Conservation (phyloP, 1,139 yeast genomes). For the Geotrichum histeridarum region DNA sequence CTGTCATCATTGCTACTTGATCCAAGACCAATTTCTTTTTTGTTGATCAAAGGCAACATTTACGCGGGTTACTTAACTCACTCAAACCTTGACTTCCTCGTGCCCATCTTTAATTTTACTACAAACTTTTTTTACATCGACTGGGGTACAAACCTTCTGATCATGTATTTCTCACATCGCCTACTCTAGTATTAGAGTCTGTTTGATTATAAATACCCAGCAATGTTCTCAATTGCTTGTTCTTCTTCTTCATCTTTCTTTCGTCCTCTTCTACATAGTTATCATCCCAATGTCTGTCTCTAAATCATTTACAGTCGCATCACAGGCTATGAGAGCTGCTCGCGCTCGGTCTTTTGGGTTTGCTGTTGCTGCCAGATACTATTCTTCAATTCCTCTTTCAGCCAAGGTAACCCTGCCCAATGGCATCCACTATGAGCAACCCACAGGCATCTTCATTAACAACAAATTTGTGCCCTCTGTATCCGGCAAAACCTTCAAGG, state of each 20-base stretch:
- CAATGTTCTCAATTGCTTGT: neutral
- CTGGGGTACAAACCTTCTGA: no score
- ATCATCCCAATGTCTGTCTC: constrained; percentile 8
- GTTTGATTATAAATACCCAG: neutral
- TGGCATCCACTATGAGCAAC: constrained; percentile 57
- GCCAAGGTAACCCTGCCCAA: constrained; percentile 57
- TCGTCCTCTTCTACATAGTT: neutral
- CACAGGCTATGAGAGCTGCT: constrained; percentile 14
- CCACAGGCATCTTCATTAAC: constrained; percentile 62
- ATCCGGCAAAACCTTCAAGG: constrained; percentile 49
- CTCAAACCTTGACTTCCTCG: no score
- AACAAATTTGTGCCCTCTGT: constrained; percentile 52
- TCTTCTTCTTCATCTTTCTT: neutral
- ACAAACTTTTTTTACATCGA: no score
- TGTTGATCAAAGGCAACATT: no score
- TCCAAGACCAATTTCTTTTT: no score
- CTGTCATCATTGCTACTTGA: no score
- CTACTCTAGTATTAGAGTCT: no score
- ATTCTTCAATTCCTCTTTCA: constrained; percentile 17
- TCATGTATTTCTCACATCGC: no score
- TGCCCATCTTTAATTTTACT: no score
- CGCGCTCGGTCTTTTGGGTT: constrained; percentile 11
- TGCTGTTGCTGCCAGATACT: constrained; percentile 7
- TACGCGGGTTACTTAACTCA: no score
- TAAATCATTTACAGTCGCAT: constrained; percentile 15